Percentiles rank a stretch among this genome's conserved stretches.
phyloP scores from a whole-genome alignment of 2,329 filamentous ascomycete genomes.

The Mycogone perniciosa region DNA sequence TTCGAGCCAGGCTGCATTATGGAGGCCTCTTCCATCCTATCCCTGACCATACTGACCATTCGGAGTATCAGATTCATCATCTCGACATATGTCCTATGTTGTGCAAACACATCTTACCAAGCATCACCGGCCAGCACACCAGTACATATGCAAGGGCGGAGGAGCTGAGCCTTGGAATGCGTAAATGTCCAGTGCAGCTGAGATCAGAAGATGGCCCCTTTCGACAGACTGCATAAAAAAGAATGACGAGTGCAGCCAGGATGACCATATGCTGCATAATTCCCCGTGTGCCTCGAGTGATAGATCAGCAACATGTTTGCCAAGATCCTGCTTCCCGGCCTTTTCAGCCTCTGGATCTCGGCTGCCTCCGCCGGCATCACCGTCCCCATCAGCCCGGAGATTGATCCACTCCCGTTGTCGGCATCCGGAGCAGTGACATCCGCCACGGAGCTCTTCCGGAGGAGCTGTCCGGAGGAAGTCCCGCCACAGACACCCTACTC shows the following conservation, averaged over 20 bases:
- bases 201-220: too few species aligned
- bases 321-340: conserved; percentile 1
- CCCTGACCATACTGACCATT: background rate
- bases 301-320: background rate
- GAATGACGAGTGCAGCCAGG: too few species aligned
- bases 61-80: too few species aligned
- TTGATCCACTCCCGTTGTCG: conserved; percentile 23
- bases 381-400: conserved; percentile 12
- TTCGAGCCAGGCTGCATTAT: background rate
- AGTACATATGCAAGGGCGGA: too few species aligned
- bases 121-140: too few species aligned
- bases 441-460: conserved; percentile 23
- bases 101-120: too few species aligned
- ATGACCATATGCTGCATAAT: too few species aligned
- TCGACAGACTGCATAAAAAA: too few species aligned
- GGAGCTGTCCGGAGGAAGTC: conserved; percentile 30
- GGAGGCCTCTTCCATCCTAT: background rate
- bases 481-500: conserved; percentile 16
- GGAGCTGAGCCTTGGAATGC: too few species aligned
- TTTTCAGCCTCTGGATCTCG: background rate
- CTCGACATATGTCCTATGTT: too few species aligned
- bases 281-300: too few species aligned
- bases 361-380: conserved; percentile 2
- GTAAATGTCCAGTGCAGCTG: too few species aligned
- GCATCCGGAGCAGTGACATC: conserved; percentile 20